Percentiles rank a stretch among this genome's conserved stretches.
Evolutionary conservation across 768 basidiomycete species (phyloP).

Genomic region (Mycena latifolia): DNA sequence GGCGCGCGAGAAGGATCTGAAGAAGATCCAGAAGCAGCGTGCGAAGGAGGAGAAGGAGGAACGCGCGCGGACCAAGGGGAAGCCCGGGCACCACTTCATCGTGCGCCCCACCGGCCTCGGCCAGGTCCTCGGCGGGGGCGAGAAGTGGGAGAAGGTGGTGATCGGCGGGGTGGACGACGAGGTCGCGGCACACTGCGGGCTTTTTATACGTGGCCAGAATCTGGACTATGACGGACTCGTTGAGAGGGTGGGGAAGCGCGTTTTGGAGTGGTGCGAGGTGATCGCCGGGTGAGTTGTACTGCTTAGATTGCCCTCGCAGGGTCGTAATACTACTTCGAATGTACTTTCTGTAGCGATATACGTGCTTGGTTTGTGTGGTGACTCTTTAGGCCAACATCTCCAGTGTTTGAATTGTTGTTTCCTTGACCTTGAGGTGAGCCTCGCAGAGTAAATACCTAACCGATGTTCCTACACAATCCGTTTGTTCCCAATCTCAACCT

Average conservation of each 20-base stretch:
- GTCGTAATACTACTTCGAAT: not conserved
- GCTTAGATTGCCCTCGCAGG: not conserved
- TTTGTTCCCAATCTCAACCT: no score
- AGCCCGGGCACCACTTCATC: constrained; percentile 60
- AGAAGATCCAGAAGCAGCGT: constrained; percentile 38
- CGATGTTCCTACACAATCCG: no score
- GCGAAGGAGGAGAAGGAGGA: constrained; percentile 40
- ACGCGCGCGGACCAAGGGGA: constrained; percentile 36
- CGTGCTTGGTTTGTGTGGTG: not conserved
- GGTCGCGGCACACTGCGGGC: constrained; percentile 66
- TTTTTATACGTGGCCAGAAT: constrained; percentile 65
- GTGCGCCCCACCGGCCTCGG: constrained; percentile 63
- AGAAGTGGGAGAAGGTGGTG: constrained; percentile 64
- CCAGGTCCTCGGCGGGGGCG: constrained; percentile 53
- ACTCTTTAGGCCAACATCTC: no score
- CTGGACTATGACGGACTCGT: constrained; percentile 64
- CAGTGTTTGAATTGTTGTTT: no score
- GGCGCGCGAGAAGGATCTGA: constrained; percentile 31
- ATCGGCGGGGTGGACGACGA: constrained; percentile 66
- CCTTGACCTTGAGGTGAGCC: no score
- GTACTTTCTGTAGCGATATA: constrained; percentile 1
- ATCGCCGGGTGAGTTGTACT: not conserved
- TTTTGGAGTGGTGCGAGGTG: constrained; percentile 58
- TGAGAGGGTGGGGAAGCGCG: constrained; percentile 54
- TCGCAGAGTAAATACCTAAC: no score